Base-by-base conservation (phyloP, 805 yeast genomes). In the Lachancea sp. region DNA sequence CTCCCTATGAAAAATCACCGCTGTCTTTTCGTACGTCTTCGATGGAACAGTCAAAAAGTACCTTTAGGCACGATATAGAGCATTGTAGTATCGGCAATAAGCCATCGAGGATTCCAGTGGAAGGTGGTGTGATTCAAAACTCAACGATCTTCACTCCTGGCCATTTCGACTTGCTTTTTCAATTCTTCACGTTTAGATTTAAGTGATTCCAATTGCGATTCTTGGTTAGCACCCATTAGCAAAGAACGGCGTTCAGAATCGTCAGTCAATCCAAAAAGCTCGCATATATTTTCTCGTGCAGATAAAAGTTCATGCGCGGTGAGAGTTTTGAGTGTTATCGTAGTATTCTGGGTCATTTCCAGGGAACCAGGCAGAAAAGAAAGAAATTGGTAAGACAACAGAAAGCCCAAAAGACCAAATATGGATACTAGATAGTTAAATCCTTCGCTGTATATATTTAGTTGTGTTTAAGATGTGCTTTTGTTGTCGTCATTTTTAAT, bases 291-390 rank as follows among this genome's bases (percentile, higher is more conserved):
- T 39, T 58, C 63, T 18, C 62, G 45, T 17, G 52, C 54, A 9
- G 50, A 26, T 16, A 60, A 39, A 22, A 58, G 44, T 40, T 58
- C 54, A 33, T 55, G 50, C 1, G 64, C 63, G 2, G 63, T 57
- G 22, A 58, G 34, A 1, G 56, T 56, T 45, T 55, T 56, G 34
- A 60, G 46, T 5, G 61, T 57, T 19, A 56, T 45, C 18, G 49
- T 56, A 29, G 49, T 52, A 32, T 48, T 32, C 34, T 34, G 40
- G 8, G 38, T 26, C 41, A 42, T 36, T 12, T 21, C n/a, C 20
- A 11, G 17, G 17, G 12, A 15, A 12, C 13, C 5, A 13, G 30
- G 17, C 30, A 15, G 5, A 28, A 13, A 12, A 28, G 9, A 28
- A 9, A 4, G 24, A 9, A 12, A 5, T 16, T 12, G 34, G 4